Conservation (phyloP, 768 basidiomycete genomes). For the Termitomyces bulborhizus region DNA sequence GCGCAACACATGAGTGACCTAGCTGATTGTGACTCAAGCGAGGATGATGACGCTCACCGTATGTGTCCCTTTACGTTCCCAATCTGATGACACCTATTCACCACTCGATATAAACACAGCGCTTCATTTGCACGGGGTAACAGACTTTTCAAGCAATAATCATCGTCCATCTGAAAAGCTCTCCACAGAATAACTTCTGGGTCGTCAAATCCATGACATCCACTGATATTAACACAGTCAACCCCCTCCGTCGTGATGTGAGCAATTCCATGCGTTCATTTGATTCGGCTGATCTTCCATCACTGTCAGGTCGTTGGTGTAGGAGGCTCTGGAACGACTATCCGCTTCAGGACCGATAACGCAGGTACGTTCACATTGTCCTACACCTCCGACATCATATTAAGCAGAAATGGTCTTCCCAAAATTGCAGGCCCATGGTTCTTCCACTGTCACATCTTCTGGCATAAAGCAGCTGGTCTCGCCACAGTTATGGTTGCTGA, state of each 20-base stretch:
- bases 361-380: constrained; percentile 7
- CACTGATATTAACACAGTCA: constrained; percentile 28
- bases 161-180: neutral
- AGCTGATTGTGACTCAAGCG: constrained; percentile 6
- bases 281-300: neutral
- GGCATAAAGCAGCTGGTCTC: constrained; percentile 36
- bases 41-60: constrained; percentile 25
- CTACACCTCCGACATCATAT: neutral
- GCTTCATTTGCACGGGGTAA: constrained; percentile 27
- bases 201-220: constrained; percentile 31
- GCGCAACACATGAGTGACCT: neutral
- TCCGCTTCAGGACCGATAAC: constrained; percentile 22
- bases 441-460: constrained; percentile 29
- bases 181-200: constrained; percentile 30
- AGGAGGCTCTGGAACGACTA: constrained; percentile 18
- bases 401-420: neutral
- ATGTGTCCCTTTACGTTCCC: neutral
- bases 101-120: constrained; percentile 8
- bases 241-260: constrained; percentile 35
- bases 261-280: neutral
- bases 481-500: constrained; percentile 32
- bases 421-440: constrained; percentile 15
- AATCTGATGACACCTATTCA: neutral
- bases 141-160: neutral
- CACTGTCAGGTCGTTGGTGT: constrained; percentile 13